These are phyloP conservation scores for Nothomitra cinnamomea DNA, from an alignment of 2,329 filamentous ascomycete species.

Conservation along the genomic window DNA sequence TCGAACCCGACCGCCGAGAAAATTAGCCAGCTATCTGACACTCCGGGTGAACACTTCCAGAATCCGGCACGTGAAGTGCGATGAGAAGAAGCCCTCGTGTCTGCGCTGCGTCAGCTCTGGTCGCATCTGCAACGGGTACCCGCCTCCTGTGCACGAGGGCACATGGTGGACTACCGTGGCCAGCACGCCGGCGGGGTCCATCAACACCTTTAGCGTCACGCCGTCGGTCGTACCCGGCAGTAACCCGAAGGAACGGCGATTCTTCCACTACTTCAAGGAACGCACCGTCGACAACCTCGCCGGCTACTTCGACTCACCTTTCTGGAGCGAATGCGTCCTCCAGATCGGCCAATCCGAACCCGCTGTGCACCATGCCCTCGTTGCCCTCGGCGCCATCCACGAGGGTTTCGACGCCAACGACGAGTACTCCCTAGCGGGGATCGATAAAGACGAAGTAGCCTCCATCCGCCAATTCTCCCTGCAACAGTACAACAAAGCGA, in stretches of 20 bases:
- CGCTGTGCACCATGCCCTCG: slow-evolving; percentile 8
- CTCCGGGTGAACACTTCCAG: background rate
- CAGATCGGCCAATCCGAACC: slow-evolving; percentile 8
- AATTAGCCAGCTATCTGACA: too few species aligned
- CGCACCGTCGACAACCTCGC: slow-evolving; percentile 10
- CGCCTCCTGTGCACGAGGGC: background rate
- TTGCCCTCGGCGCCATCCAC: slow-evolving; percentile 10
- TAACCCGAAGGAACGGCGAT: slow-evolving; percentile 7
- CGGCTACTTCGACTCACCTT: slow-evolving; percentile 8
- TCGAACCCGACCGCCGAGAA: too few species aligned
- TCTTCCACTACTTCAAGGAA: slow-evolving; percentile 11
- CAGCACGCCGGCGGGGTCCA: background rate
- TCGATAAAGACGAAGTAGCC: slow-evolving; percentile 3
- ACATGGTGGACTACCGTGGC: background rate
- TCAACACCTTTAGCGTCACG: background rate
- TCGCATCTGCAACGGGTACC: slow-evolving; percentile 22
- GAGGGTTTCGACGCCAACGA: background rate
- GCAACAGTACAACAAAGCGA: too few species aligned
- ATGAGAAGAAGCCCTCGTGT: slow-evolving; percentile 20
- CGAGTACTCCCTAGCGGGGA: too few species aligned
- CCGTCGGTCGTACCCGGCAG: background rate
- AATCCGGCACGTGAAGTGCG: slow-evolving; percentile 21
- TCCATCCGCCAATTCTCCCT: too few species aligned
- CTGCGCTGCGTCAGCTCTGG: slow-evolving; percentile 20
- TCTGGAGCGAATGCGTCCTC: slow-evolving; percentile 9